Base-by-base conservation (phyloP, 2,329 filamentous ascomycete species). In the Colletotrichum magnum region DNA sequence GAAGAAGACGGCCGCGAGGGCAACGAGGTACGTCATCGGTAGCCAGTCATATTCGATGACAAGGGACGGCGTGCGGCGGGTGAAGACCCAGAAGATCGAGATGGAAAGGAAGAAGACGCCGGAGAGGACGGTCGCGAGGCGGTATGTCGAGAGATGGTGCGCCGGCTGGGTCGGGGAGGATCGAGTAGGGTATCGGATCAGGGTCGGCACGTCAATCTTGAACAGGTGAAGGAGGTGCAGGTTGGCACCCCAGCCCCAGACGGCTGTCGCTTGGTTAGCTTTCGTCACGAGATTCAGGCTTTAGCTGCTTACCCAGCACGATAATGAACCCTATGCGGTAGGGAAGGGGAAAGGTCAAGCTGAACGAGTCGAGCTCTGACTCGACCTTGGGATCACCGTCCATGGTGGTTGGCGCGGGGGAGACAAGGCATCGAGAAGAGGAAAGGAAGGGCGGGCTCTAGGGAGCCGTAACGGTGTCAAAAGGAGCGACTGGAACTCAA, bases 221-320 rank as follows among this genome's bases (percentile, higher is more conserved):
- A 90, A 85, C 68, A 89, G 82, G 75, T 92, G 87, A 69, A 98
- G 90, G 82, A 94, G 95, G 78, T 98, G 94, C 48, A 98, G 89
- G 83, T 98, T 98, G 74, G 93, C 81, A 73, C 92, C 94, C 94
- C 95, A 99, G 79, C 94, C 94, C 95, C 95, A 98, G 76, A 97
- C 91, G 74, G 94, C 94, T 97, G 73, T 72, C 68, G 39, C 45
- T 58, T 9, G 7, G 53, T 73, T 32, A 70, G 66, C 24, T 10
- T 15, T 13, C 26, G 68, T 39, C 41, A 24, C 61, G 2, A 43
- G 70, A 67, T 18, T 28, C 50, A 51, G 39, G 6, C 21, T 2
- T 7, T 6, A 39, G 32, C 63, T 39, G 75, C 87, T 72, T 85
- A 97, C 94, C 95, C 72, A 97, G 84, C 61, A 97, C 92, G 72